Percentiles rank a stretch among this genome's conserved stretches.
Evolutionary conservation across 2,329 filamentous ascomycete species (phyloP).

Genomic region (Coniella lustricola): DNA sequence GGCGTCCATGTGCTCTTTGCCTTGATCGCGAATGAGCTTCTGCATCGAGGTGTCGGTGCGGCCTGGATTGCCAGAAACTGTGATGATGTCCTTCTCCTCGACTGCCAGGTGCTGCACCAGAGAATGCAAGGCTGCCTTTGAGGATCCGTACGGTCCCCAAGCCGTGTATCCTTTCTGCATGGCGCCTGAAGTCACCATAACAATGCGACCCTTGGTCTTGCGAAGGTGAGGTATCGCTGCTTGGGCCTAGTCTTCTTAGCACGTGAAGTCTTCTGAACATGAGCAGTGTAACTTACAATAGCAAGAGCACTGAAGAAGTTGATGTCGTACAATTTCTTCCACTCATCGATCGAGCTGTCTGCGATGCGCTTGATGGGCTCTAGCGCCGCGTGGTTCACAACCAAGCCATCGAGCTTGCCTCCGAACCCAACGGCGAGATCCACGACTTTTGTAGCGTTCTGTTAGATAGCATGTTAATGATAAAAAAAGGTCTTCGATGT

Average conservation of each 20-base stretch:
- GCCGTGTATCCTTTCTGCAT: constrained; percentile 56
- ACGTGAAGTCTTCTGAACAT: background rate
- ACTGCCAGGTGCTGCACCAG: constrained; percentile 63
- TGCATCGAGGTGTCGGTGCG: constrained; percentile 90
- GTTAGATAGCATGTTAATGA: background rate
- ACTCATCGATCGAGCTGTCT: constrained; percentile 62
- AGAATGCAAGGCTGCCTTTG: constrained; percentile 80
- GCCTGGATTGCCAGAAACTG: constrained; percentile 68
- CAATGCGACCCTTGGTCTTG: constrained; percentile 59
- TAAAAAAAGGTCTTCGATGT: no score
- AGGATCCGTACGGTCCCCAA: constrained; percentile 77
- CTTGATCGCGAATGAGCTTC: constrained; percentile 62
- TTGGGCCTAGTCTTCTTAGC: constrained; percentile 47
- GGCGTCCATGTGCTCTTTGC: constrained; percentile 41
- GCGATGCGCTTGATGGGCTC: constrained; percentile 66
- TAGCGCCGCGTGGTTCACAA: constrained; percentile 82
- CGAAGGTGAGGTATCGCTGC: constrained; percentile 64
- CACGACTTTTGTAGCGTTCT: constrained; percentile 56
- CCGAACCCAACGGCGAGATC: constrained; percentile 60
- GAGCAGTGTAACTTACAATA: constrained; percentile 48
- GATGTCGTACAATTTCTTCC: constrained; percentile 69
- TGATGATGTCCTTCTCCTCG: constrained; percentile 72
- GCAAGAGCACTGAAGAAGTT: constrained; percentile 82
- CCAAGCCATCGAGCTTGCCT: constrained; percentile 68
- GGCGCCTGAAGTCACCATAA: constrained; percentile 78